Evolutionary conservation across 192 early-diverging fungal species (phyloP).

Genomic region (Phycomyces blakesleeanus): DNA sequence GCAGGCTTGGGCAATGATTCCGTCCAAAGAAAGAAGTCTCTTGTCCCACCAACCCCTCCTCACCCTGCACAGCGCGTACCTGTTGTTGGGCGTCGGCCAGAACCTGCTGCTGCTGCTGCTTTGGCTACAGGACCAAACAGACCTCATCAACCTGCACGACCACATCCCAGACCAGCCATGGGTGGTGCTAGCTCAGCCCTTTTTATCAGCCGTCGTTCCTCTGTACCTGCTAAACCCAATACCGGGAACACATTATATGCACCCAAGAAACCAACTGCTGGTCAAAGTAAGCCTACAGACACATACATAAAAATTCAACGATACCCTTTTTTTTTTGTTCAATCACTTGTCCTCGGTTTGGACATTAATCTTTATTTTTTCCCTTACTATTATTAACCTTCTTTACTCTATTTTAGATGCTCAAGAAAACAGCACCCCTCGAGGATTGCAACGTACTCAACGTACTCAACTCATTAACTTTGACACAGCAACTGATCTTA

Average conservation of each 20-base stretch:
- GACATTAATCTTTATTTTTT: background rate
- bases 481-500: constrained; percentile 17
- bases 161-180: background rate
- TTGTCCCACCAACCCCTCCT: too few species aligned
- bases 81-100: too few species aligned
- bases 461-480: constrained; percentile 29
- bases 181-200: too few species aligned
- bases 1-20: too few species aligned
- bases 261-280: background rate
- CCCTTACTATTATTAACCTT: too few species aligned
- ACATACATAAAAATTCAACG: too few species aligned
- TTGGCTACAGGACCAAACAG: too few species aligned
- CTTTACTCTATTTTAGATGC: constrained; percentile 9
- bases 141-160: background rate
- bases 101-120: too few species aligned
- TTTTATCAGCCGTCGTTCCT: background rate
- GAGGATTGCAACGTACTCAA: constrained; percentile 17
- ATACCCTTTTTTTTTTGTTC: too few species aligned
- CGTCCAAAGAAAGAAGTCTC: too few species aligned
- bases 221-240: background rate
- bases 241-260: background rate
- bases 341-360: background rate
- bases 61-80: too few species aligned
- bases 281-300: background rate
- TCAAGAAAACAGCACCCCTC: constrained; percentile 8